phyloP scores from a whole-genome alignment of 202 grass and related monocot species.

The Setaria italica region DNA sequence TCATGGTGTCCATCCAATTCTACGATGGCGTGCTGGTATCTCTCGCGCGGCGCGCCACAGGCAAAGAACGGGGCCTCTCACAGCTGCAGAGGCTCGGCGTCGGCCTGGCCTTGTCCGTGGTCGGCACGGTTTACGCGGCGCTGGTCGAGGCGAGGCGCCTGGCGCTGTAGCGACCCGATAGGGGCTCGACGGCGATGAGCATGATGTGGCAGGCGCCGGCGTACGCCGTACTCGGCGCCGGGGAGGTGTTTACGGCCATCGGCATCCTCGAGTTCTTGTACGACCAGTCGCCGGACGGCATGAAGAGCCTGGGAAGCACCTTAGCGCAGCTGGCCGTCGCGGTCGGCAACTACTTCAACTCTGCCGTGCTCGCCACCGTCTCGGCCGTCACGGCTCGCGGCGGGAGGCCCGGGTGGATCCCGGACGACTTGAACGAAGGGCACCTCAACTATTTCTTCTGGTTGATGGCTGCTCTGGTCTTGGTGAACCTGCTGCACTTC shows the following conservation, averaged over 20 bases:
- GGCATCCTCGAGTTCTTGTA: conserved; percentile 60
- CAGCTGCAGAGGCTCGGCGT: conserved; percentile 60
- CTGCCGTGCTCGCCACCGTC: conserved; percentile 36
- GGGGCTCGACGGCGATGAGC: conserved; percentile 1
- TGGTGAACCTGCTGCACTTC: conserved; percentile 60
- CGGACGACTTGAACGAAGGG: conserved; percentile 61
- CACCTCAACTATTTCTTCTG: conserved; percentile 75
- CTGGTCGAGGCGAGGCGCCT: conserved; percentile 47
- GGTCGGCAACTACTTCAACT: conserved; percentile 43
- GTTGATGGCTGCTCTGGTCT: conserved; percentile 47
- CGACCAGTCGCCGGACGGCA: conserved; percentile 46
- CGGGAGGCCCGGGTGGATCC: conserved; percentile 56
- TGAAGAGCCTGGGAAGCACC: conserved; percentile 53
- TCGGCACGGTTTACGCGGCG: conserved; percentile 43
- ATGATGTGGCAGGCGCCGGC: conserved; percentile 61
- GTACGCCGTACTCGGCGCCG: conserved; percentile 40
- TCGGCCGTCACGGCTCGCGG: conserved; percentile 18
- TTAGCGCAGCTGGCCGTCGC: conserved; percentile 28
- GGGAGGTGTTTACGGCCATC: conserved; percentile 43
- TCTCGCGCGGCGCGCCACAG: conserved; percentile 49
- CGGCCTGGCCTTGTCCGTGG: conserved; percentile 49
- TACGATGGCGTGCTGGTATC: conserved; percentile 63
- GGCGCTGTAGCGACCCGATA: not conserved
- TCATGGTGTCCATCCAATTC: conserved; percentile 54
- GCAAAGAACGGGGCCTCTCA: conserved; percentile 57